Percentiles rank a stretch among this genome's conserved stretches.
phyloP scores from a whole-genome alignment of 2,329 filamentous ascomycete species.

The Aspergillus transmontanensis region DNA sequence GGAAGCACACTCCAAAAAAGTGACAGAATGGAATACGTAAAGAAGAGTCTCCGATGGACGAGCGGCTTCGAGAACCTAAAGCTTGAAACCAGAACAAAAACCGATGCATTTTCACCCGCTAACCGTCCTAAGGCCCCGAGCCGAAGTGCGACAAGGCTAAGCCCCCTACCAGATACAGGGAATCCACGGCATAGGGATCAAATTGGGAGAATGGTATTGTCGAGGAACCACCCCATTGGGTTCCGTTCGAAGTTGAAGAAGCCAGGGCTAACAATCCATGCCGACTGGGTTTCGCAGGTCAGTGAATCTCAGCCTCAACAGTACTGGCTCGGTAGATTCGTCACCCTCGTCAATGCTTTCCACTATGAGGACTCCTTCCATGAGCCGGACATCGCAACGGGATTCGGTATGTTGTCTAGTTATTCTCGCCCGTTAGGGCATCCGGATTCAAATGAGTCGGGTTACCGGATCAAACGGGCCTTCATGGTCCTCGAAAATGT shows the following conservation, averaged over 20 bases:
- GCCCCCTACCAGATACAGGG: not conserved
- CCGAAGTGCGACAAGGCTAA: not conserved
- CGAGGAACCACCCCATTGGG: not conserved
- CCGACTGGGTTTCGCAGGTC: constrained; percentile 21
- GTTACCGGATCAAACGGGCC: constrained; percentile 32
- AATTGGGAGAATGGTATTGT: constrained; percentile 19
- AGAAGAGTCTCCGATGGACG: constrained; percentile 10
- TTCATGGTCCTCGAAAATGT: constrained; percentile 37
- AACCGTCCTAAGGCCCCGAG: not conserved
- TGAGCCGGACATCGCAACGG: constrained; percentile 30
- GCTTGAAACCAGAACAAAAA: not conserved
- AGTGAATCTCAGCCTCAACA: constrained; percentile 24
- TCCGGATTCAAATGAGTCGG: constrained; percentile 17
- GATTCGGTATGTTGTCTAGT: constrained; percentile 28
- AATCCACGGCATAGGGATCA: not conserved
- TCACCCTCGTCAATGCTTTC: constrained; percentile 33
- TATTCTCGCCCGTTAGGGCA: constrained; percentile 19
- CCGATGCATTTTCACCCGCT: not conserved
- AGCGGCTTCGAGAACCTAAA: constrained; percentile 7
- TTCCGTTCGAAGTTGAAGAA: constrained; percentile 3
- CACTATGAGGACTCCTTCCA: constrained; percentile 36
- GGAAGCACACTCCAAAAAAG: not conserved
- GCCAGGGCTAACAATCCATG: constrained; percentile 11
- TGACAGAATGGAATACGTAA: not conserved
- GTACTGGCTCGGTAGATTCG: constrained; percentile 38